Base-by-base conservation (phyloP, 2,329 filamentous ascomycete genomes). In the Epichloe festucae region DNA sequence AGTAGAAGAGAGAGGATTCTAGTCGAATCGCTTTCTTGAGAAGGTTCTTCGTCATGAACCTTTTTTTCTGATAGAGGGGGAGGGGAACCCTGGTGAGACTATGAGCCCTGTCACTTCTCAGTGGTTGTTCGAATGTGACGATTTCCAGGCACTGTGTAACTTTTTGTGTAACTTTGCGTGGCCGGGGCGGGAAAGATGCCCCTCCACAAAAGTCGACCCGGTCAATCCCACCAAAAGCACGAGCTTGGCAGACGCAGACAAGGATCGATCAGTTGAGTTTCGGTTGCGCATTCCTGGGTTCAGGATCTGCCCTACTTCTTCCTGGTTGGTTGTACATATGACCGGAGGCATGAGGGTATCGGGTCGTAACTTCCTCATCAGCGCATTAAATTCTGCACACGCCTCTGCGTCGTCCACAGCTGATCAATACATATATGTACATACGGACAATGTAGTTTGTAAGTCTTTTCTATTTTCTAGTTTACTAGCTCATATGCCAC, bases 131-230 rank as follows among this genome's bases (percentile, higher is more conserved):
- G 27, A 49, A 49, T 43, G 23, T 49, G 47, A 49, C 27, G 47
- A 43, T 49, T 43, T 43, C n/a, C 31, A 49, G 36, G 12, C 39
- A 49, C 47, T 49, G 47, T 49, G 47, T 41, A 38, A 48, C 46
- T 43, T 23, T 49, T 23, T 49, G 47, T 49, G 47, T 41, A 38
- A 31, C 21, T 15, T 23, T 48, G 35, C 21, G 27, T 39, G 11
- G 6, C 27, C 12, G 14, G 47, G 21, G 21, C 27, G 27, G 39
- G 39, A 42, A 36, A 38, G 5, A 41, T 34, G 3, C n/a, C 39
- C 47, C 39, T 42, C 47, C 36, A 42, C n/a, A 31, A 40, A 36
- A 31, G 14, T 36, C 8, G 15, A 23, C 15, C 6, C 7, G 23
- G 23, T 27, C 12, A 12, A 12, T 8, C 19, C 19, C 17, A 5